Base-by-base conservation (phyloP, 2,329 filamentous ascomycete genomes). In the Scedosporium apiospermum region DNA sequence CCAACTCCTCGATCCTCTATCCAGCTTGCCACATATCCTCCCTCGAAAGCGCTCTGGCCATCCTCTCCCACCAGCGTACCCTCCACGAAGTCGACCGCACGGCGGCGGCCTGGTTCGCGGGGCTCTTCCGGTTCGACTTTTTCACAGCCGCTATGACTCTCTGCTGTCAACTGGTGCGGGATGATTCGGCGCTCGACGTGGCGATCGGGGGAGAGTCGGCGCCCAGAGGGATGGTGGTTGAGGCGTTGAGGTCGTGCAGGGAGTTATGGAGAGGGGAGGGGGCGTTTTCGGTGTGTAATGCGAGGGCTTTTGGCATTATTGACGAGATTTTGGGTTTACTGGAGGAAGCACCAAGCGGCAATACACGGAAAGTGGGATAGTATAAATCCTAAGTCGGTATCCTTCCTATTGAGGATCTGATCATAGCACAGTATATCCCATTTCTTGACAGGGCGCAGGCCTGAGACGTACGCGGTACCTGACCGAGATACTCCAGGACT, bases 11-110 rank as follows among this genome's bases (percentile, higher is more conserved):
- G 0, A 65, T 65, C 57, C 59, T 72, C 66, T 74, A 71, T 59
- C 70, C 73, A 5, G 73, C 74, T 62, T 71, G 72, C 41, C 73
- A 74, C 67, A 74, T 72, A 70, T 71, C 69, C n/a, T 75, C 72
- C 6, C 67, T 75, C 21, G 72, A 74, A 66, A 74, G 73, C 65
- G 73, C 72, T 0, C 69, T 74, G 5, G 72, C 72, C 6, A 65
- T 75, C 26, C 67, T 74, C 4, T 67, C 74, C 53, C 71, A 74
- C 61, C 74, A 74, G 55, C 71, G 72, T 49, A 71, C 74, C 61
- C 66, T 75, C 42, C 65, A 67, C 27, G 71, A 72, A 10, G 62
- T 65, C 7, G 58, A 27, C 26, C 64, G 68, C 60, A 66, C 70
- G 10, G 49, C 51, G 12, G 64, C 71, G 26, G 71, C 73, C 34